These are phyloP conservation scores for Escovopsis sp. DNA, from an alignment of 2,329 filamentous ascomycete species.

Conservation along the genomic window DNA sequence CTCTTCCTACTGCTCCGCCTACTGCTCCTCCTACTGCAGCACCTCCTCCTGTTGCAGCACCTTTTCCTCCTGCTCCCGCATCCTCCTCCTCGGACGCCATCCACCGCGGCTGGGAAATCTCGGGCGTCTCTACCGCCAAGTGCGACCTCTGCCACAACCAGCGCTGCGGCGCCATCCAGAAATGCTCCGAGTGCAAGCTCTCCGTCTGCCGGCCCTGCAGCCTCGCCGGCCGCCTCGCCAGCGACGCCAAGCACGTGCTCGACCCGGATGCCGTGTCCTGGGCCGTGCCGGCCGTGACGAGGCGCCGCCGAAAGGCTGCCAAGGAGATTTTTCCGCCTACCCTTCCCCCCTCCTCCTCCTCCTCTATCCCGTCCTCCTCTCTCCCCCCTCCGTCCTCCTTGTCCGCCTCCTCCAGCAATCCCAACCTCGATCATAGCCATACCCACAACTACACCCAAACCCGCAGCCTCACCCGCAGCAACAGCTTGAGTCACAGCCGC, in stretches of 20 bases:
- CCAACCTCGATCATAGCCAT: no score
- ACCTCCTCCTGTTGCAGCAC: not conserved
- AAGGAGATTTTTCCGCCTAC: no score
- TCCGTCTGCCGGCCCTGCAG: conserved; percentile 12
- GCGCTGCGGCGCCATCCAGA: conserved; percentile 11
- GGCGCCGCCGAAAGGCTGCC: no score
- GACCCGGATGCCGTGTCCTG: conserved; percentile 8
- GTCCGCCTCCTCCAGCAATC: no score
- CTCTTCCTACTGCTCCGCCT: no score
- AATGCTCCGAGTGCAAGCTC: conserved; percentile 11
- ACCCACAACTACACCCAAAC: no score
- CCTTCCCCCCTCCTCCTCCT: no score
- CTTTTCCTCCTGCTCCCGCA: not conserved
- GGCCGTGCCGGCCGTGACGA: conserved; percentile 3
- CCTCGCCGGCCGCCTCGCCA: conserved; percentile 4
- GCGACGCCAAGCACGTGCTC: conserved; percentile 9
- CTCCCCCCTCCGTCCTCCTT: no score
- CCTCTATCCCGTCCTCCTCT: not conserved
- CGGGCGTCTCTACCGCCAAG: conserved; percentile 11
- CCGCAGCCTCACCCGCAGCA: no score
- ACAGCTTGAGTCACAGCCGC: no score
- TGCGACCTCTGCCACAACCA: conserved; percentile 13
- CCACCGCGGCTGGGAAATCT: conserved; percentile 10
- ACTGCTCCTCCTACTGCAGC: no score
- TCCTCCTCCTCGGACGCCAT: not conserved